phyloP scores from a whole-genome alignment of 2,329 filamentous ascomycete species.

The Botrytis aclada region DNA sequence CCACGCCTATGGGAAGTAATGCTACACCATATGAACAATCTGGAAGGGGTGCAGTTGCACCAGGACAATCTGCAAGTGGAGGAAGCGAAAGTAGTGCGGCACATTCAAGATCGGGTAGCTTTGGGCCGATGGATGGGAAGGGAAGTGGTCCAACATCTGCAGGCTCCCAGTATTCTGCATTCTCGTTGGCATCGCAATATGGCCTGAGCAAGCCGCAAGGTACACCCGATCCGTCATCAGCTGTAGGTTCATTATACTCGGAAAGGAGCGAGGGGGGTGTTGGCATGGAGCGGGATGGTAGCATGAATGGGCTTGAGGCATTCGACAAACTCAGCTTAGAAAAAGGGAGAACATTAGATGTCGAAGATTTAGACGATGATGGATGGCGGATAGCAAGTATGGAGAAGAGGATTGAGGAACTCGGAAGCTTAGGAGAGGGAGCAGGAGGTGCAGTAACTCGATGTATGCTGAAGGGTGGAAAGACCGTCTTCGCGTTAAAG shows the following conservation, averaged over 20 bases:
- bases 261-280: conserved; percentile 72
- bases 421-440: conserved; percentile 89
- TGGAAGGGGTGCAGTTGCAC: conserved; percentile 45
- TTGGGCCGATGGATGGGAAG: conserved; percentile 71
- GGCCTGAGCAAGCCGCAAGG: conserved; percentile 66
- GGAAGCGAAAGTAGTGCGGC: conserved; percentile 77
- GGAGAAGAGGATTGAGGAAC: conserved; percentile 81
- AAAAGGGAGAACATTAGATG: conserved; percentile 79
- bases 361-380: conserved; percentile 91
- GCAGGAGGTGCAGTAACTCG: conserved; percentile 93
- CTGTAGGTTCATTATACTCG: conserved; percentile 80
- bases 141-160: conserved; percentile 81
- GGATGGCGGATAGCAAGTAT: conserved; percentile 92
- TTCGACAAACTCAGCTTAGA: conserved; percentile 81
- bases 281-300: conserved; percentile 79
- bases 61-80: conserved; percentile 65
- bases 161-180: conserved; percentile 78
- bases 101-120: conserved; percentile 81
- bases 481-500: conserved; percentile 95
- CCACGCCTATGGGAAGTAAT: conserved; percentile 82
- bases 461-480: conserved; percentile 84
- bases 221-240: conserved; percentile 81
- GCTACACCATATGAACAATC: conserved; percentile 67
- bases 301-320: conserved; percentile 70
- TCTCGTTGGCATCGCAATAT: conserved; percentile 75